phyloP scores from a whole-genome alignment of 306 rosid genomes.

The Cyamopsis tetragonoloba region DNA sequence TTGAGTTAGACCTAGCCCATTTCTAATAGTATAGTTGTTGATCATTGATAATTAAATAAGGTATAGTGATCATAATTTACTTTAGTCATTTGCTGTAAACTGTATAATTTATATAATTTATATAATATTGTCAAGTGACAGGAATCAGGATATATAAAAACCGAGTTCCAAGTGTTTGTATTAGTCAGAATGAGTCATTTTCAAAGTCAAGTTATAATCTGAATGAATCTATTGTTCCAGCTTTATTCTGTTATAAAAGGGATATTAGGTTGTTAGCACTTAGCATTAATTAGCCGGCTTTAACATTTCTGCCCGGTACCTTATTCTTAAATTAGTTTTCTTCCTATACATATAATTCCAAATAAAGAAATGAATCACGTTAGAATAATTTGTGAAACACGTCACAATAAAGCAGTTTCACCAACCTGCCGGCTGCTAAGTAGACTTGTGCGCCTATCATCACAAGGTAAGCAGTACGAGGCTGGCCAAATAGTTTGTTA shows the following conservation, averaged over 20 bases:
- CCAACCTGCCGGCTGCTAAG: constrained; percentile 86
- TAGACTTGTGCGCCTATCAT: constrained; percentile 64
- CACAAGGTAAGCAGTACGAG: constrained; percentile 46
- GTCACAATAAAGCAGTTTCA: constrained; percentile 7
- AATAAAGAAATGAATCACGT: background rate
- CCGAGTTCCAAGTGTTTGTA: background rate
- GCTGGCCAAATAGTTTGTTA: constrained; percentile 53
- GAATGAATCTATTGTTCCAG: background rate
- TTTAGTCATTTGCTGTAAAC: background rate
- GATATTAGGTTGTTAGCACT: background rate
- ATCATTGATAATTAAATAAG: background rate
- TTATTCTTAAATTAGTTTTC: background rate
- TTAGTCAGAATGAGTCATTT: background rate
- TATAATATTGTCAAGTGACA: background rate
- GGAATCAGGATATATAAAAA: background rate
- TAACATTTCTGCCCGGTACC: background rate
- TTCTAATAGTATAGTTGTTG: too few relatives aligned
- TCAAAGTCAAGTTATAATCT: background rate
- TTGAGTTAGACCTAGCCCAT: too few relatives aligned
- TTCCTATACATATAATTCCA: background rate
- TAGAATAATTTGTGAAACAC: background rate
- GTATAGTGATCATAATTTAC: background rate
- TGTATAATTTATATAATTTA: too few relatives aligned
- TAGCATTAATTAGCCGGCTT: background rate
- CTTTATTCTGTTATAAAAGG: background rate